A percentile compares a stretch with the other conserved stretches of the same genome.
Evolutionary conservation across 2,329 filamentous ascomycete genomes (phyloP).

Genomic region (Epicoccum nigrum): DNA sequence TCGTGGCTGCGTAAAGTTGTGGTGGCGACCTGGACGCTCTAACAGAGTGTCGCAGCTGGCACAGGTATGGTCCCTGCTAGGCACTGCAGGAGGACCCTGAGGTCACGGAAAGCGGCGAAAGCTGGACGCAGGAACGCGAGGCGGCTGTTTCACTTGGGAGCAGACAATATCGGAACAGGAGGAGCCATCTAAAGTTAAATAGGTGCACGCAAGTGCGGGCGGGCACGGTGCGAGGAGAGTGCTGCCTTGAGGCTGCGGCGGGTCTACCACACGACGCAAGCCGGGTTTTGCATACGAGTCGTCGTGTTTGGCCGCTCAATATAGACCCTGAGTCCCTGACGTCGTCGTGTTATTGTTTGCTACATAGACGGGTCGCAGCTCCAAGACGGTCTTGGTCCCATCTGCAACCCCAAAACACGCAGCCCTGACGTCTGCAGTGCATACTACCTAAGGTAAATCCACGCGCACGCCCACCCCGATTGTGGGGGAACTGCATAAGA

Average conservation of each 20-base stretch:
- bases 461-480: constrained; percentile 6
- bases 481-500: constrained; percentile 12
- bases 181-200: constrained; percentile 18
- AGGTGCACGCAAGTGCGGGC: neutral
- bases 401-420: constrained; percentile 1
- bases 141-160: constrained; percentile 20
- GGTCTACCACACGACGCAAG: constrained; percentile 12
- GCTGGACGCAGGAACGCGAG: constrained; percentile 14
- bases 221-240: neutral
- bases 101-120: constrained; percentile 5
- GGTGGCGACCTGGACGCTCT: constrained; percentile 9
- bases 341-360: constrained; percentile 8
- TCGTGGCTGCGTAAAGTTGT: constrained; percentile 15
- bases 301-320: constrained; percentile 7
- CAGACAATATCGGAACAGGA: constrained; percentile 17
- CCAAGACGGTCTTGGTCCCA: too few species aligned
- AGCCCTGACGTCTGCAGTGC: constrained; percentile 5
- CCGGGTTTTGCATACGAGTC: constrained; percentile 13
- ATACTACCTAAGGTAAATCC: constrained; percentile 3
- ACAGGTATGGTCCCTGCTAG: constrained; percentile 20
- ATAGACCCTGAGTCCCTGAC: constrained; percentile 13
- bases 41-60: constrained; percentile 1
- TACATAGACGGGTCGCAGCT: too few species aligned
- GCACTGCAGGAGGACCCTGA: constrained; percentile 4
- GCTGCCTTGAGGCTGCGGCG: constrained; percentile 16